Evolutionary conservation across 2,329 filamentous ascomycete species (phyloP).

Genomic region (Xylariaceae sp.): DNA sequence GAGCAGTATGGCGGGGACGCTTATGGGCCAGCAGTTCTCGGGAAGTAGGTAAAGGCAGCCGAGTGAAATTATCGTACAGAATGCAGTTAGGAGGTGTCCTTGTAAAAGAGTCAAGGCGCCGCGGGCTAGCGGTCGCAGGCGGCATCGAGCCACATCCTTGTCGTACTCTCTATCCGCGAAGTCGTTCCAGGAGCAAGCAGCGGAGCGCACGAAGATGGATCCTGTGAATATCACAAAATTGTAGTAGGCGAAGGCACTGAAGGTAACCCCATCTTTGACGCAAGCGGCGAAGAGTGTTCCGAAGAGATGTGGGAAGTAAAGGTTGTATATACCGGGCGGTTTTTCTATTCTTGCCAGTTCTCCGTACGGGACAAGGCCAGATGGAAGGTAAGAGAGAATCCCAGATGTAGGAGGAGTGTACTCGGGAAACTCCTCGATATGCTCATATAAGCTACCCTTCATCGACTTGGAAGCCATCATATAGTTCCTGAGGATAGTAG

Average conservation of each 20-base stretch:
- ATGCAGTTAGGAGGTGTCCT: slow-evolving; percentile 13
- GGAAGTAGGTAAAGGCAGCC: not conserved
- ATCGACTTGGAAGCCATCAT: too few relatives aligned
- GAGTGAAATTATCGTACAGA: not conserved
- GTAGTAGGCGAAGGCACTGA: slow-evolving; percentile 4
- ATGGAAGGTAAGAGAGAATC: not conserved
- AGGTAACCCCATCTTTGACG: not conserved
- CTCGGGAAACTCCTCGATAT: too few relatives aligned
- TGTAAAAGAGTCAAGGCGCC: slow-evolving; percentile 37
- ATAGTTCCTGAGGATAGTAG: too few relatives aligned
- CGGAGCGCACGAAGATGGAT: slow-evolving; percentile 41
- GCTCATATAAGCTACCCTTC: too few relatives aligned
- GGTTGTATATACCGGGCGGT: not conserved
- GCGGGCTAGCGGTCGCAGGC: slow-evolving; percentile 47
- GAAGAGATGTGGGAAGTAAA: slow-evolving; percentile 4
- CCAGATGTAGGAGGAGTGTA: not conserved
- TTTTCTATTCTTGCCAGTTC: slow-evolving; percentile 2
- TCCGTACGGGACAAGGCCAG: not conserved
- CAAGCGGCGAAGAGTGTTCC: slow-evolving; percentile 1
- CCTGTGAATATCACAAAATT: slow-evolving; percentile 21
- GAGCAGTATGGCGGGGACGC: not conserved
- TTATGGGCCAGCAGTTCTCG: not conserved
- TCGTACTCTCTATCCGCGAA: slow-evolving; percentile 52
- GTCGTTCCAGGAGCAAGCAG: slow-evolving; percentile 53
- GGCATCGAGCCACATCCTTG: slow-evolving; percentile 47